Evolutionary conservation across 1,139 yeast genomes (phyloP).

Genomic region (Sporopachydermia cereana): DNA sequence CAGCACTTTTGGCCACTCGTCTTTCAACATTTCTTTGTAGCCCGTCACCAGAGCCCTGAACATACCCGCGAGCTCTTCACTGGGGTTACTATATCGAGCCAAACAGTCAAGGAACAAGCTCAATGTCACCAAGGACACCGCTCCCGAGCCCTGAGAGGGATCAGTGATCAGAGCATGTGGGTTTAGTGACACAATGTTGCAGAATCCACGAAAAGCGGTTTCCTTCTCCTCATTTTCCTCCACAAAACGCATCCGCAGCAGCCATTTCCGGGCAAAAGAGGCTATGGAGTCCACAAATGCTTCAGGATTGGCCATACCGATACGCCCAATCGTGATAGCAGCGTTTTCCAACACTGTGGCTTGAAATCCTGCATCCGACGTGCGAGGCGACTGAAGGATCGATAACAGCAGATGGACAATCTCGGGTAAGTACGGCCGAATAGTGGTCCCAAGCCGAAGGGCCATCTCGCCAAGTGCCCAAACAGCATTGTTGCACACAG

Average conservation of each 20-base stretch:
- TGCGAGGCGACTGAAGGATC: slow-evolving; percentile 34
- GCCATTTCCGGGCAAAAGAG: slow-evolving; percentile 54
- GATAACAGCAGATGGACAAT: slow-evolving; percentile 54
- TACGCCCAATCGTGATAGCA: slow-evolving; percentile 87
- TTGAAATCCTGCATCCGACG: slow-evolving; percentile 33
- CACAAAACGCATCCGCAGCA: slow-evolving; percentile 48
- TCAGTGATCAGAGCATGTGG: slow-evolving; percentile 53
- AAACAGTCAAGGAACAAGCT: slow-evolving; percentile 51
- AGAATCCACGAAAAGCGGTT: slow-evolving; percentile 67
- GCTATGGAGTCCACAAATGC: slow-evolving; percentile 45
- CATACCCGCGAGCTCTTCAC: slow-evolving; percentile 31
- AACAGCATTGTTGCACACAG: slow-evolving; percentile 78
- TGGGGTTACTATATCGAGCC: slow-evolving; percentile 46
- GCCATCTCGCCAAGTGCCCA: slow-evolving; percentile 91
- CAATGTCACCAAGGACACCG: slow-evolving; percentile 23
- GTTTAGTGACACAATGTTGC: slow-evolving; percentile 47
- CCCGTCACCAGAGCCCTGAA: slow-evolving; percentile 36
- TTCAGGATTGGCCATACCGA: slow-evolving; percentile 58
- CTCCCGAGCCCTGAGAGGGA: slow-evolving; percentile 30
- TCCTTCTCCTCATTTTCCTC: slow-evolving; percentile 76
- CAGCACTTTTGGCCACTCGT: slow-evolving; percentile 25
- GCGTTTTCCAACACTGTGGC: slow-evolving; percentile 72
- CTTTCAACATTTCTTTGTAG: slow-evolving; percentile 40
- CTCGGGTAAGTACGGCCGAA: slow-evolving; percentile 46
- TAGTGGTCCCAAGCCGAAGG: slow-evolving; percentile 34